A percentile compares a stretch with the other conserved stretches of the same genome.
phyloP scores from a whole-genome alignment of 106 monocot genomes.

The Allium cepa region DNA sequence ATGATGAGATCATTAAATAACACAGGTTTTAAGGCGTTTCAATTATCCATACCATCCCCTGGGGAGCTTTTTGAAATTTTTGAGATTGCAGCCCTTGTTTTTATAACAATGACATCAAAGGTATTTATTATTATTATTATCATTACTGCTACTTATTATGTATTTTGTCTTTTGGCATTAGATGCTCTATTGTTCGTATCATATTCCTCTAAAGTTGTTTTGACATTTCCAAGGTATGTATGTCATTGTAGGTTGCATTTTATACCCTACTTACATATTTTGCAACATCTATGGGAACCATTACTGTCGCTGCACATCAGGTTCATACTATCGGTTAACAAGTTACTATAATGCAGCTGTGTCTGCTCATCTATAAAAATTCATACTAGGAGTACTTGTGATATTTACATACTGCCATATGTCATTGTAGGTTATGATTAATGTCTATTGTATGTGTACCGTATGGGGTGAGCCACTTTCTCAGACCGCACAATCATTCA shows the following conservation, averaged over 20 bases:
- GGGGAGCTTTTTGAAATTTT: conserved; percentile 70
- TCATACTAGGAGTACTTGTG: no score
- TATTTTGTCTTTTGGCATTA: neutral
- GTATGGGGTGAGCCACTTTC: conserved; percentile 97
- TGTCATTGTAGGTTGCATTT: conserved; percentile 60
- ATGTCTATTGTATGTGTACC: conserved; percentile 90
- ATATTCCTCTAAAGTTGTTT: neutral
- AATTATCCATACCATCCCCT: conserved; percentile 53
- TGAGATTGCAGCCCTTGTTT: conserved; percentile 86
- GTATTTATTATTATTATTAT: conserved; percentile 18
- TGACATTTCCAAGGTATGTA: no score
- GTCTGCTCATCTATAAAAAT: neutral
- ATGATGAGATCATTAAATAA: conserved; percentile 64
- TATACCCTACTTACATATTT: conserved; percentile 87
- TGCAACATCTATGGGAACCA: conserved; percentile 93
- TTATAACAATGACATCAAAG: conserved; percentile 98
- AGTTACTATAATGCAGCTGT: neutral
- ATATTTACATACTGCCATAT: neutral
- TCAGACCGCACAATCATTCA: conserved; percentile 97
- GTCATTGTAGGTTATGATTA: conserved; percentile 75
- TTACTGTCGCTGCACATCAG: conserved; percentile 93
- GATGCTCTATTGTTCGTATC: neutral
- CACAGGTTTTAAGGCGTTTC: conserved; percentile 47
- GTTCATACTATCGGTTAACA: conserved; percentile 20
- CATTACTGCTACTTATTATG: neutral